Percentiles rank a stretch among this genome's conserved stretches.
phyloP scores from a whole-genome alignment of 805 yeast species.

The Yarrowia divulgata region DNA sequence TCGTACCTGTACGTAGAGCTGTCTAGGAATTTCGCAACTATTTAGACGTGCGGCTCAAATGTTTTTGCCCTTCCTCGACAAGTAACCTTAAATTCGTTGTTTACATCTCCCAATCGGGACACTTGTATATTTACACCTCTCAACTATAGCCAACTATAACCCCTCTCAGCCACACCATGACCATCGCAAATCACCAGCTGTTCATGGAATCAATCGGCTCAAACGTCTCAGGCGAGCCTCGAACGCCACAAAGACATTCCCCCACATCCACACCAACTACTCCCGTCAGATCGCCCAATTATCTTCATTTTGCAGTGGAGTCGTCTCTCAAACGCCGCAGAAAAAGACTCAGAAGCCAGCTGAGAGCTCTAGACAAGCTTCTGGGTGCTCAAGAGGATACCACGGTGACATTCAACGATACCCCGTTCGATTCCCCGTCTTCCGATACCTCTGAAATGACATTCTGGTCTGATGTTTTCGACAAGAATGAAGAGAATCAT shows the following conservation, averaged over 20 bases:
- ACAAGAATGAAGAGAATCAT: neutral
- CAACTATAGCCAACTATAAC: neutral
- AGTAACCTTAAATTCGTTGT: neutral
- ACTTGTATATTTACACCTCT: neutral
- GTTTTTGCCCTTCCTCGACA: too few species aligned
- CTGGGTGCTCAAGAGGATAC: neutral
- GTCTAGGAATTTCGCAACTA: neutral
- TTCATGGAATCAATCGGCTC: conserved; percentile 1
- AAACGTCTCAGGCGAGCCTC: neutral
- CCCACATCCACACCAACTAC: neutral
- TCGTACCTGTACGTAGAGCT: too few species aligned
- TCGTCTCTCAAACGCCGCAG: neutral
- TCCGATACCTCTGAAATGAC: neutral
- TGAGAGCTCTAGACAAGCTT: neutral
- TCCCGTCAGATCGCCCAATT: neutral
- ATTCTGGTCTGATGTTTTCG: neutral
- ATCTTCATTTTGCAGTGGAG: conserved; percentile 5
- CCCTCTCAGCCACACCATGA: neutral
- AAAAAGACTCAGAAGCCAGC: conserved; percentile 8
- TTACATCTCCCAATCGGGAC: neutral
- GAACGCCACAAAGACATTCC: neutral
- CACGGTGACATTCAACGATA: neutral
- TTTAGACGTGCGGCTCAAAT: too few species aligned
- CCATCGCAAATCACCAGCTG: neutral
- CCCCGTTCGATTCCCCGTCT: neutral